Percentiles rank a stretch among this genome's conserved stretches.
Evolutionary conservation across 371 early-diverging fungal genomes (phyloP).

Genomic region (Lichtheimia ornata): DNA sequence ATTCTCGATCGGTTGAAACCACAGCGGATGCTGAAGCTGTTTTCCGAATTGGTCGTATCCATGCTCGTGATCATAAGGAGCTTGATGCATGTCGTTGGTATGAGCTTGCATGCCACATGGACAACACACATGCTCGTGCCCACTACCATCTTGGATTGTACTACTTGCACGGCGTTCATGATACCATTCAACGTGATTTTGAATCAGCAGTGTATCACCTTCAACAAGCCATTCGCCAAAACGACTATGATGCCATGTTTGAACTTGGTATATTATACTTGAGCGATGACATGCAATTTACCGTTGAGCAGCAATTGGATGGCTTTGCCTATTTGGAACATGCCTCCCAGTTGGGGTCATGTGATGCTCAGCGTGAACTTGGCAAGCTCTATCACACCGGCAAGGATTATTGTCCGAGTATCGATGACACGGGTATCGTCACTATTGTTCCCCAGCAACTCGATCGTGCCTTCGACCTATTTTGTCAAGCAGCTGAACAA

Average conservation of each 20-base stretch:
- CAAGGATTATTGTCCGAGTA: conserved; percentile 8
- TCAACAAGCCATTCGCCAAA: conserved; percentile 33
- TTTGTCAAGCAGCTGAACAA: conserved; percentile 37
- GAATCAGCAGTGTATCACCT: conserved; percentile 29
- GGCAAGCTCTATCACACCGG: conserved; percentile 39
- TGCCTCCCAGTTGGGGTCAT: conserved; percentile 29
- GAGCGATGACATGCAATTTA: not conserved
- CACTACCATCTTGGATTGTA: conserved; percentile 40
- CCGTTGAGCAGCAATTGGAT: conserved; percentile 11
- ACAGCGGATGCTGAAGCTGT: conserved; percentile 46
- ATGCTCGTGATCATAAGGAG: conserved; percentile 17
- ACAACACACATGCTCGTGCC: conserved; percentile 30
- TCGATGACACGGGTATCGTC: not conserved
- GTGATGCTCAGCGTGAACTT: conserved; percentile 33
- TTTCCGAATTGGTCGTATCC: conserved; percentile 40
- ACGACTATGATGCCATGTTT: conserved; percentile 39
- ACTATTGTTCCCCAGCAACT: conserved; percentile 33
- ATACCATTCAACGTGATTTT: conserved; percentile 9
- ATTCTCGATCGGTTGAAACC: conserved; percentile 31
- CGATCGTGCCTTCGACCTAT: conserved; percentile 37
- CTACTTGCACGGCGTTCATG: conserved; percentile 29
- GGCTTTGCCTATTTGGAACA: conserved; percentile 26
- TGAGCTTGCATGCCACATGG: conserved; percentile 26
- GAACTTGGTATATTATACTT: conserved; percentile 32
- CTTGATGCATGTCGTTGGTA: conserved; percentile 38